Evolutionary conservation across 2,329 filamentous ascomycete genomes (phyloP).

Genomic region (Rhynchosporium secalis): DNA sequence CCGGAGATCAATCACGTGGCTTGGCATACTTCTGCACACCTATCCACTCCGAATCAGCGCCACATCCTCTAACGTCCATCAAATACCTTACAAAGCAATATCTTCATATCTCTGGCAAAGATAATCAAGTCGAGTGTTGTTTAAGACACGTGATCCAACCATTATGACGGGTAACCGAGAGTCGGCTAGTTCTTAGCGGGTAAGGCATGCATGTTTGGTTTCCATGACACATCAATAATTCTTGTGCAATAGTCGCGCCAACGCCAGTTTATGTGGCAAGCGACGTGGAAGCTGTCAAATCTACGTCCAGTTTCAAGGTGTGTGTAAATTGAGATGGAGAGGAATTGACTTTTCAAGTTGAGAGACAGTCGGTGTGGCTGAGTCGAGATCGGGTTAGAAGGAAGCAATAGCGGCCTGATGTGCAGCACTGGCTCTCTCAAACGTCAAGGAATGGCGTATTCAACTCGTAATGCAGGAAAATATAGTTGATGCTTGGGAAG

Average conservation of each 20-base stretch:
- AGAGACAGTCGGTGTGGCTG: background rate
- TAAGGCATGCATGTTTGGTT: constrained; percentile 8
- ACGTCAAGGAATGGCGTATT: too few relatives aligned
- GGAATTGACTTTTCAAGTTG: too few relatives aligned
- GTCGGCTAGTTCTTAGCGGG: background rate
- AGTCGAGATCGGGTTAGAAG: background rate
- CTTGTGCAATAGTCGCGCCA: background rate
- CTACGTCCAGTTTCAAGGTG: background rate
- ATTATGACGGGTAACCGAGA: background rate
- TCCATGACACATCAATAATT: constrained; percentile 11
- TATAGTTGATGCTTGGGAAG: too few relatives aligned
- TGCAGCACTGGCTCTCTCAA: too few relatives aligned
- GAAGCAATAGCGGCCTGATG: background rate
- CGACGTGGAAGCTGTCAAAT: background rate
- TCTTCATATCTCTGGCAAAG: background rate
- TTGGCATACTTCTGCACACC: too few relatives aligned
- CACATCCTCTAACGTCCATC: background rate
- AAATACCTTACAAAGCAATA: background rate
- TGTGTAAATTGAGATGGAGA: background rate
- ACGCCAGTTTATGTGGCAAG: background rate
- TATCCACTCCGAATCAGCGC: background rate
- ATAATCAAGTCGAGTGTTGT: background rate
- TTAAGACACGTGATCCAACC: background rate
- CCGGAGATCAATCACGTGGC: too few relatives aligned
- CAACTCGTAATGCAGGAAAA: too few relatives aligned